These are phyloP conservation scores for Avena insularis DNA, from an alignment of 176 grass and related monocot species.

Conservation along the genomic window DNA sequence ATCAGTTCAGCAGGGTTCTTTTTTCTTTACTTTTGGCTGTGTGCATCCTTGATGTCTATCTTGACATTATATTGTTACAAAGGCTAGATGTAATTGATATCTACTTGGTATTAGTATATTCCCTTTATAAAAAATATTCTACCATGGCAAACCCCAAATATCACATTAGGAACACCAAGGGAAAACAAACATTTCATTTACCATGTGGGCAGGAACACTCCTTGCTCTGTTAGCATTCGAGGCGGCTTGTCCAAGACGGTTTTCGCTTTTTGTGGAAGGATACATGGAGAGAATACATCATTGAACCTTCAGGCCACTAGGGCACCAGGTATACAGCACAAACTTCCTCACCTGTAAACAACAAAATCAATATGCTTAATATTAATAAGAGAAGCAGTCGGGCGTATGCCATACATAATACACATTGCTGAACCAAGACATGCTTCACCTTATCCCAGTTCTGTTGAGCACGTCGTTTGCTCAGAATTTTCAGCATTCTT, in stretches of 20 bases:
- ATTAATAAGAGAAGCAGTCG: not conserved
- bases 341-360: constrained; percentile 76
- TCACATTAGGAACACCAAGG: too few species aligned
- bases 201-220: constrained; percentile 45
- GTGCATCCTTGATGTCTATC: not conserved
- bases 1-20: not conserved
- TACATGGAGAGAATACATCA: constrained; percentile 64
- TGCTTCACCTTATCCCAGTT: constrained; percentile 91
- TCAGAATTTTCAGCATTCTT: constrained; percentile 73
- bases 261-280: constrained; percentile 68
- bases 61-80: not conserved
- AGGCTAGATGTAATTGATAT: not conserved
- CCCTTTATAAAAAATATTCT: not conserved
- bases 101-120: not conserved
- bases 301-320: constrained; percentile 45
- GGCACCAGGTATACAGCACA: constrained; percentile 94
- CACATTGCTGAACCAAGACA: constrained; percentile 14
- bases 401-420: not conserved
- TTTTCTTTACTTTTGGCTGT: not conserved
- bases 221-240: constrained; percentile 17
- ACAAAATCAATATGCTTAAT: constrained; percentile 16
- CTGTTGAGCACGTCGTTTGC: constrained; percentile 57
- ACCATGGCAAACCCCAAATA: too few species aligned
- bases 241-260: constrained; percentile 30
- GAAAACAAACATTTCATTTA: constrained; percentile 30